These are phyloP conservation scores for Fusarium abutilonis DNA, from an alignment of 2,329 filamentous ascomycete species.

Conservation along the genomic window DNA sequence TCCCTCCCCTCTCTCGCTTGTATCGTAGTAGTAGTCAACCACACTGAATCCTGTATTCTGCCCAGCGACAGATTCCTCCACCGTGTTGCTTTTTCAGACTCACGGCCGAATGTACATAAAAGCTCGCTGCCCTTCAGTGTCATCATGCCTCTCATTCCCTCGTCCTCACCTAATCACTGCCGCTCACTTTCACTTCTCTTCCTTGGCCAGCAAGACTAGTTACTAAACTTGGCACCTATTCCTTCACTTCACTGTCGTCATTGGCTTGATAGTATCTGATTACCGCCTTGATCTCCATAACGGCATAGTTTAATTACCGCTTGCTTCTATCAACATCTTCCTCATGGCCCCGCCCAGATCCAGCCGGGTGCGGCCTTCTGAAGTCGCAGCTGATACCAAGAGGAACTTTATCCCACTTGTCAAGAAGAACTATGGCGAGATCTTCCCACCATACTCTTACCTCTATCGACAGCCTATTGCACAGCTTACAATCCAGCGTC, in stretches of 20 bases:
- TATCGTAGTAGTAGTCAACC: slow-evolving; percentile 27
- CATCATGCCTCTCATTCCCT: slow-evolving; percentile 16
- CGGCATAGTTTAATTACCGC: slow-evolving; percentile 6
- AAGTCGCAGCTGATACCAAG: slow-evolving; percentile 79
- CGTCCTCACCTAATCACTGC: slow-evolving; percentile 21
- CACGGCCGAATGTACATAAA: slow-evolving; percentile 41
- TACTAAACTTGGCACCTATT: slow-evolving; percentile 2
- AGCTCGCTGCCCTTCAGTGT: slow-evolving; percentile 37
- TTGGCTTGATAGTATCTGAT: slow-evolving; percentile 12
- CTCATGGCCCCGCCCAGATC: slow-evolving; percentile 50
- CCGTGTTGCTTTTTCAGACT: slow-evolving; percentile 44
- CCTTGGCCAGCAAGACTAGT: slow-evolving; percentile 6
- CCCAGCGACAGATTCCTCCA: slow-evolving; percentile 36
- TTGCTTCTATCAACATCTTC: slow-evolving; percentile 10
- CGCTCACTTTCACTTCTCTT: slow-evolving; percentile 20
- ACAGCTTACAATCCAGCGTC: slow-evolving; percentile 56
- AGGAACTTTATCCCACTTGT: slow-evolving; percentile 73
- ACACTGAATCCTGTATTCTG: slow-evolving; percentile 33
- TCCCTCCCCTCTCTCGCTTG: slow-evolving; percentile 48
- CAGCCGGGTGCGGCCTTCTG: slow-evolving; percentile 56
- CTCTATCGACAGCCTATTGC: slow-evolving; percentile 63
- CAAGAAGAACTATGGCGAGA: slow-evolving; percentile 62
- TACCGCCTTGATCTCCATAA: not conserved
- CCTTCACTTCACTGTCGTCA: slow-evolving; percentile 12
- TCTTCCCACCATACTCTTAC: slow-evolving; percentile 68